Evolutionary conservation across 2,329 filamentous ascomycete species (phyloP), one percentile per base, ranked within the genome.

Genomic region (Neopestalotiopsis clavispora): DNA sequence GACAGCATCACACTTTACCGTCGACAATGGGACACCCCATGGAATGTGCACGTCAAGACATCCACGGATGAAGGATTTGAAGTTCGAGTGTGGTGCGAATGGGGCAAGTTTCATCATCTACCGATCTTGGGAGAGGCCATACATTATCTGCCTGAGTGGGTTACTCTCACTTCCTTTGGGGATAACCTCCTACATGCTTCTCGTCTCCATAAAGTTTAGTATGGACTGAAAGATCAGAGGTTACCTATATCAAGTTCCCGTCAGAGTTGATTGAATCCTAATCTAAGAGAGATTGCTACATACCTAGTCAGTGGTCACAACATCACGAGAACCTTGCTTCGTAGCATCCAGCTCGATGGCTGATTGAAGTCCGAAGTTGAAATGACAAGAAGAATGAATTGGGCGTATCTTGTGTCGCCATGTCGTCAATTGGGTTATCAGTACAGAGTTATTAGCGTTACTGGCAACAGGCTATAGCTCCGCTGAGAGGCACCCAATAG

Each of bases 101-200:
- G 95, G 94, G 94, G 91, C 75, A 95, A 99, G 94, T 98, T 64
- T 94, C 95, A 0, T 95, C 95, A 0, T 87, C 95, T 66, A 92
- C 96, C 74, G 9, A n/a, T 52, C 45, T 9, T 52, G n/a, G n/a
- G n/a, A 20, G 95, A 98, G 80, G 84, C 93, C 63, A 83, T 87
- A 73, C 87, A 90, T 77, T 98, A 90, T 80, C 86, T 90, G 73
- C 95, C 96, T 0, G 82, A 85, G 4, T 99, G 96, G 96, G 89
- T 90, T 6, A 90, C 91, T 6, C 84, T 94, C 4, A 65, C 62
- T 7, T 38, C 30, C 2, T 63, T 13, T 23, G 34, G 34, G 5
- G 20, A 63, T 23, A 30, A 60, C 7, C 60, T 62, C 28, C 14
- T 38, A n/a, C 30, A 12, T 17, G 34, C n/a, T n/a, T 38, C 28